Evolutionary conservation across 768 basidiomycete species (phyloP), one percentile per base, ranked within the genome.

Genomic region (Serendipita sp.): DNA sequence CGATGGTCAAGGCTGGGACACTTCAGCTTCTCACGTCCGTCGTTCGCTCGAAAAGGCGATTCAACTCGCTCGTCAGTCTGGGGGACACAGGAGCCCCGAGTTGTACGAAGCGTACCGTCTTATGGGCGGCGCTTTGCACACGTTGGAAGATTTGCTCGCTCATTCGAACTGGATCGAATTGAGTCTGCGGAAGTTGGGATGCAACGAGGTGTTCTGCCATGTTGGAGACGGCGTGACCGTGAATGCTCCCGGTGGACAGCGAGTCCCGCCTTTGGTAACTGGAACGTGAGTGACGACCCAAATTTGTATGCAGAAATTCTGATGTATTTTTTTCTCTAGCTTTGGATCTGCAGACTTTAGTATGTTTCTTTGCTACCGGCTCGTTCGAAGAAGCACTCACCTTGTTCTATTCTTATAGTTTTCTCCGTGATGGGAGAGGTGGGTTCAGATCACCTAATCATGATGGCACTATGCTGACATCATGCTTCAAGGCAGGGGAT

Each of bases 151-250:
- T 70, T 77, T 89, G 42, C 73, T 84, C 13, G 87, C 88, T 0
- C 89, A 90, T 70, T 82, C 81, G 69, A 84, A 90, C 72, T 90
- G 84, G 80, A 85, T 84, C 71, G 88, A 92, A 71, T 74, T 90
- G 11, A 80, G 79, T 0, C 76, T 90, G 5, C 77, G 81, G 65
- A 83, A 82, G 65, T 75, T 88, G 74, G 88, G 89, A 0, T 75
- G 88, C 69, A 64, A 74, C 16, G 76, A 86, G 44, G 84, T 90
- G 16, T 90, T 90, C 72, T 83, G 83, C 64, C 88, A 90, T 71
- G 86, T 90, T 53, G 88, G 89, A 14, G 81, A 85, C 44, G 75
- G 77, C 64, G 74, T 71, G 43, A 66, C 67, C 30, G 68, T 78
- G 61, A 67, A 70, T 42, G 70, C 73, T 2, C 77, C 77, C 1